These are phyloP conservation scores for Olyra latifolia DNA, from an alignment of 176 grass and related monocot genomes.

Conservation along the genomic window DNA sequence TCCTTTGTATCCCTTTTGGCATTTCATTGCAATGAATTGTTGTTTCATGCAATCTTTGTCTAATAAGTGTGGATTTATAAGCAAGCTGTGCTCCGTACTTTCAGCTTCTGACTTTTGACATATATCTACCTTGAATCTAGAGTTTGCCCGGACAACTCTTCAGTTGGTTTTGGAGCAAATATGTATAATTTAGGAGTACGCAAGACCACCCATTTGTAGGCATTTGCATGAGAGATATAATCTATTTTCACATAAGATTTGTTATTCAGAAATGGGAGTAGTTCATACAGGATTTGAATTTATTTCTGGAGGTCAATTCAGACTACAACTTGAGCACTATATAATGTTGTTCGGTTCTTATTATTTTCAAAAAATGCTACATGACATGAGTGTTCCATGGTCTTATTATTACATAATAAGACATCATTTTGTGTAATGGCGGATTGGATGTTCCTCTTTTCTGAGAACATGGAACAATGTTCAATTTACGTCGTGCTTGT, in stretches of 20 bases:
- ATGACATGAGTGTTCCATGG: neutral
- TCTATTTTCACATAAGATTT: neutral
- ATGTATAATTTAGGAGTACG: neutral
- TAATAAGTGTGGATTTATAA: neutral
- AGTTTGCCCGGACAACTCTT: no score
- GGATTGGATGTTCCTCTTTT: neutral
- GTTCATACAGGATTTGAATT: no score
- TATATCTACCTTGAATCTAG: no score
- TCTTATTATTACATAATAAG: neutral
- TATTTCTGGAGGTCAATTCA: no score
- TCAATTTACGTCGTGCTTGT: neutral
- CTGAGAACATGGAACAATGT: neutral
- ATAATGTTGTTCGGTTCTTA: neutral
- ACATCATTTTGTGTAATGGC: neutral
- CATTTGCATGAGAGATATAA: neutral
- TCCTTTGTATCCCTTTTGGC: slow-evolving; percentile 30
- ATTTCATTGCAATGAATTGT: neutral
- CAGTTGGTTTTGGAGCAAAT: neutral
- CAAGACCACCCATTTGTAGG: neutral
- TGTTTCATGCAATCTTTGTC: slow-evolving; percentile 27
- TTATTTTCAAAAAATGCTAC: neutral
- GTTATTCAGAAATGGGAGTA: no score
- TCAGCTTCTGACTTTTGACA: no score
- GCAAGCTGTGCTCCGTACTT: no score
- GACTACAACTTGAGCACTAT: neutral